Evolutionary conservation across 2,329 filamentous ascomycete species (phyloP).

Genomic region (Aspergillus sp.): DNA sequence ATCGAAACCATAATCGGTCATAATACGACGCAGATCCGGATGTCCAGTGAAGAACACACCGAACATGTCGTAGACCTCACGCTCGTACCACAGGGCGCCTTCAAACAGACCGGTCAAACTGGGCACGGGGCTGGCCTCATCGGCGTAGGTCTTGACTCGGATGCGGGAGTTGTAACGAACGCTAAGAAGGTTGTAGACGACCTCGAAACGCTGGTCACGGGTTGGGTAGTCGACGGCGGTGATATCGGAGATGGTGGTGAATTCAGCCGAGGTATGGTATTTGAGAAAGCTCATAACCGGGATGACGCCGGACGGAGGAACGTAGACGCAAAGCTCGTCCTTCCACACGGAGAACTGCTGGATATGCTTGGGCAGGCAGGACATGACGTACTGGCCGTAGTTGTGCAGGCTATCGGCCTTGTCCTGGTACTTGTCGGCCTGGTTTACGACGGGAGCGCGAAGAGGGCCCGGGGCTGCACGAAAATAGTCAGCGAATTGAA

Average conservation of each 20-base stretch:
- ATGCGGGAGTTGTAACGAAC: constrained; percentile 96
- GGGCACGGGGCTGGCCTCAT: constrained; percentile 91
- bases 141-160: constrained; percentile 97
- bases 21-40: constrained; percentile 92
- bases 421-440: constrained; percentile 85
- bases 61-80: constrained; percentile 96
- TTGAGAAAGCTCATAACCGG: constrained; percentile 95
- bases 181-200: constrained; percentile 96
- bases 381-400: constrained; percentile 96
- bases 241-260: constrained; percentile 88
- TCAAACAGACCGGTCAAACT: constrained; percentile 84
- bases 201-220: constrained; percentile 91
- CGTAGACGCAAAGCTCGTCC: constrained; percentile 94
- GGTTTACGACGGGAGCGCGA: constrained; percentile 80
- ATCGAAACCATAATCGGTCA: constrained; percentile 99
- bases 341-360: constrained; percentile 99
- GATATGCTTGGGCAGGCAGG: constrained; percentile 93
- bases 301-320: constrained; percentile 81
- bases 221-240: constrained; percentile 96
- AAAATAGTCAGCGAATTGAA: constrained; percentile 11
- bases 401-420: constrained; percentile 86
- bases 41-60: constrained; percentile 96
- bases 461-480: constrained; percentile 58
- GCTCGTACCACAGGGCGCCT: constrained; percentile 98
- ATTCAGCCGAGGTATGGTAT: constrained; percentile 96